phyloP scores from a whole-genome alignment of 176 grass and related monocot species.

The Oryza punctata region DNA sequence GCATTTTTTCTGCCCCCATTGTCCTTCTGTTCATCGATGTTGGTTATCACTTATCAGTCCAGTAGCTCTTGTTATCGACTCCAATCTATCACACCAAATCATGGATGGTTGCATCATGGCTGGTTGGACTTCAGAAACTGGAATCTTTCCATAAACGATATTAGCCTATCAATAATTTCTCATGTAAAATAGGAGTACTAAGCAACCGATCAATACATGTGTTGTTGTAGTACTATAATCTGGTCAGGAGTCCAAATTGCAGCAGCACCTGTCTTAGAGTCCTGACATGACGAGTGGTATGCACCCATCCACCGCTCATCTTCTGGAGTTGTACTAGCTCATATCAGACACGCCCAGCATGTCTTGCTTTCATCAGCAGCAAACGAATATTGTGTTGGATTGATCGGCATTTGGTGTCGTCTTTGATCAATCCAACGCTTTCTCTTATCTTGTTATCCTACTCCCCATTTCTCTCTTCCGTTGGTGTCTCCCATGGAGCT shows the following conservation, averaged over 20 bases:
- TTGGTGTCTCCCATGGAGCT: neutral
- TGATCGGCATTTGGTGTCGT: neutral
- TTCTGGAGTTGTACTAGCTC: neutral
- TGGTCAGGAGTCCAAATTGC: constrained; percentile 21
- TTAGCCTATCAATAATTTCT: neutral
- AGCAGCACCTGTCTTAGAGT: neutral
- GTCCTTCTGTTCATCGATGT: neutral
- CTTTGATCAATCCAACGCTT: neutral
- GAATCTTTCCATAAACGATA: neutral
- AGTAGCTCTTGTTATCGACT: neutral
- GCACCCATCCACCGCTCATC: neutral
- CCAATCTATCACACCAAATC: neutral
- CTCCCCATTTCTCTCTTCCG: constrained; percentile 7
- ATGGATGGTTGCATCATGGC: neutral
- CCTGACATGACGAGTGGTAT: neutral
- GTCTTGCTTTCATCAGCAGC: constrained; percentile 27
- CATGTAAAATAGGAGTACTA: neutral
- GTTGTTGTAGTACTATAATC: neutral
- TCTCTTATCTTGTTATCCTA: constrained; percentile 12
- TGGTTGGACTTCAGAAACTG: neutral
- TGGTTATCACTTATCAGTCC: neutral
- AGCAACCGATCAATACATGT: neutral
- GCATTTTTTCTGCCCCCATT: neutral
- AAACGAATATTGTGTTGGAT: neutral
- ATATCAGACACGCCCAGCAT: neutral